Conservation (phyloP, 176 grass and related monocot species). For the Olyra latifolia region DNA sequence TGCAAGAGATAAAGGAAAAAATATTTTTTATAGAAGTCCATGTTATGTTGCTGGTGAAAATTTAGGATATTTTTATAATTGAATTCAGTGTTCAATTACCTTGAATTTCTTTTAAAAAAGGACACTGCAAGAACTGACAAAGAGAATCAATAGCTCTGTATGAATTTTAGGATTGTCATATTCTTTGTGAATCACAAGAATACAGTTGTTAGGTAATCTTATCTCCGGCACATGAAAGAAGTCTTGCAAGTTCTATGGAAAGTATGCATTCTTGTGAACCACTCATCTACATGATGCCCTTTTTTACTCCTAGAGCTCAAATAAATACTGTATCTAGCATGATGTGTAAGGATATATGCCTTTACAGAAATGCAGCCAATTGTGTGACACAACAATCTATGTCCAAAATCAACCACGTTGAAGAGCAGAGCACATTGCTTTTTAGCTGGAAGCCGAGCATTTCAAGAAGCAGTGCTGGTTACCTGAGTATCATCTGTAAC, state of each 20-base stretch:
- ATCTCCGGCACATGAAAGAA: background rate
- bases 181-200: background rate
- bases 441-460: slow-evolving; percentile 4
- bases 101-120: background rate
- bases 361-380: slow-evolving; percentile 14
- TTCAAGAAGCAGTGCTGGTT: slow-evolving; percentile 13
- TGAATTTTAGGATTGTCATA: slow-evolving; percentile 5
- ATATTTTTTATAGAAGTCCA: background rate
- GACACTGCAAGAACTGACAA: background rate
- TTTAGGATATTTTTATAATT: slow-evolving; percentile 1
- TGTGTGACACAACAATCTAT: slow-evolving; percentile 22
- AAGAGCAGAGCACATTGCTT: background rate
- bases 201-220: background rate
- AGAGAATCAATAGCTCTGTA: background rate
- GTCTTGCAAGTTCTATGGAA: background rate
- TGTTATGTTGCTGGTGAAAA: background rate
- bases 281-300: background rate
- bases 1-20: background rate
- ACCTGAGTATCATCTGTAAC: slow-evolving; percentile 91
- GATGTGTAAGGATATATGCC: background rate
- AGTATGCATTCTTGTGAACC: background rate
- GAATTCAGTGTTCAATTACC: background rate
- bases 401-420: too few relatives aligned
- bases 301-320: background rate
- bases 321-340: slow-evolving; percentile 7